These are phyloP conservation scores for Cantharellus cinnabarinus DNA, from an alignment of 768 basidiomycete species.

Conservation along the genomic window DNA sequence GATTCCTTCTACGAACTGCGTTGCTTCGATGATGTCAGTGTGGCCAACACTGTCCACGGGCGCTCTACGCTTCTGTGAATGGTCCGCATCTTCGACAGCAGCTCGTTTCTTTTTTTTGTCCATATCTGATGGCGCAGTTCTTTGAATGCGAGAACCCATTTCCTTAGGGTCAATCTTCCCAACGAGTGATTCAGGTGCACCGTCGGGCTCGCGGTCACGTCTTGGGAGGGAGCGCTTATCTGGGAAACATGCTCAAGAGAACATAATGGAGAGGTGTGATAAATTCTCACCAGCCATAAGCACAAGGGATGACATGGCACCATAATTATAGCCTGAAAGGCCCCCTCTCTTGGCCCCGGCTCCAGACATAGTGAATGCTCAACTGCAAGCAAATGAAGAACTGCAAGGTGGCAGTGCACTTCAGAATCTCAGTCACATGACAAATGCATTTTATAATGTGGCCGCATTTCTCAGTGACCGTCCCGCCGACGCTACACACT, in stretches of 20 bases:
- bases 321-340: slow-evolving; percentile 86
- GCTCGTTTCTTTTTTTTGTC: slow-evolving; percentile 90
- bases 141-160: slow-evolving; percentile 82
- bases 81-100: slow-evolving; percentile 37
- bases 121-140: slow-evolving; percentile 67
- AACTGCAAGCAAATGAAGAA: no score
- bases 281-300: slow-evolving; percentile 44
- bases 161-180: slow-evolving; percentile 76
- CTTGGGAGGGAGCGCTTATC: slow-evolving; percentile 62
- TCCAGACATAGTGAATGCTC: background rate
- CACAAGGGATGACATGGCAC: slow-evolving; percentile 83
- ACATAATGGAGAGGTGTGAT: background rate
- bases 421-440: no score
- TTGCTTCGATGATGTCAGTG: slow-evolving; percentile 83
- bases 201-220: slow-evolving; percentile 90
- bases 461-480: background rate
- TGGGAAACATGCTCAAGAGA: background rate
- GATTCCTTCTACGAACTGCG: slow-evolving; percentile 81
- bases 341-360: slow-evolving; percentile 33
- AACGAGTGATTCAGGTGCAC: slow-evolving; percentile 79
- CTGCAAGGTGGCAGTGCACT: no score
- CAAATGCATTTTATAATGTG: background rate
- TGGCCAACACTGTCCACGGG: slow-evolving; percentile 35
- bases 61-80: slow-evolving; percentile 34
- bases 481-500: no score